Base-by-base conservation (phyloP, 176 grass and related monocot species). In the Eleusine indica region DNA sequence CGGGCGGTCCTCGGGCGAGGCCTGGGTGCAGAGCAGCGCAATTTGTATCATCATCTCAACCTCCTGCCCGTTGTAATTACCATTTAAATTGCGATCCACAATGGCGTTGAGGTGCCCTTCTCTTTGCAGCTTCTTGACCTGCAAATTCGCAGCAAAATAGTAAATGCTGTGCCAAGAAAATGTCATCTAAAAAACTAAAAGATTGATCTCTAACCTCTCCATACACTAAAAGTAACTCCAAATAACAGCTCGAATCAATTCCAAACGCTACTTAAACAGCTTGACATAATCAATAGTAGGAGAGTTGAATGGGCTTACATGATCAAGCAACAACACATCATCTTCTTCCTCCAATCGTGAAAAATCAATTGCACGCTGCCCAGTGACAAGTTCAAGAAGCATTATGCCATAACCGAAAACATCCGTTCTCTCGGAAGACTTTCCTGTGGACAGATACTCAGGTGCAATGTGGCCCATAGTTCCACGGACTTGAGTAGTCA, bases 401-500 rank as follows among this genome's bases (percentile, higher is more conserved):
- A 98, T 95, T 79, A 98, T 93, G 10, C 96, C 96, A 67, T 94
- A 98, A 49, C 96, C 96, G 29, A 98, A 98, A 76, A 98, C 93
- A 90, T 98, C 96, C 1, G 93, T 98, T 72, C 87, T 94, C 85
- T 95, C 96, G 12, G 93, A 95, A 21, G 96, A 98, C 73, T 93
- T 98, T 39, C 96, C 96, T 6, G 96, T 98, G 5, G 96, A 98
- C 38, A 98, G 68, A 88, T 98, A 98, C 19, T 97, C 95, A 63
- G 95, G 95, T 62, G 96, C 96, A 54, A 98, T 98, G 83, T 98
- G 96, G 78, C 96, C 96, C 96, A 95, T 98, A 54, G 96, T 95
- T 74, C 96, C 96, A 54, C 96, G 89, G 40, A 98, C 91, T 90
- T 98, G 96, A 35, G 95, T 98, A 43, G 96, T 98, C 68, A 98